Conservation (phyloP, 768 basidiomycete genomes). For the Hericium alpestre region DNA sequence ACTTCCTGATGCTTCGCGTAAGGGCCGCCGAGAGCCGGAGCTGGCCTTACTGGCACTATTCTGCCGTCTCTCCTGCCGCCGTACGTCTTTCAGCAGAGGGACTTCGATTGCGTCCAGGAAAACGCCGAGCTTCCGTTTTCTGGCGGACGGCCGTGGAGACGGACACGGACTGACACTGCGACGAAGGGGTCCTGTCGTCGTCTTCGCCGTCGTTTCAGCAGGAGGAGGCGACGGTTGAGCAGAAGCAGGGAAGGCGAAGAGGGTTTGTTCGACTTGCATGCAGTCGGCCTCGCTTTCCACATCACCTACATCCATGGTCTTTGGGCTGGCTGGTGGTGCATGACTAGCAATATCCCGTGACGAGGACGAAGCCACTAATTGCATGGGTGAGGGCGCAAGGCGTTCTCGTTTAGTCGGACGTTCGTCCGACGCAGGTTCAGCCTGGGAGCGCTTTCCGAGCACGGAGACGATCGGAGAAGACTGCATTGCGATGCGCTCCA, state of each 20-base stretch:
- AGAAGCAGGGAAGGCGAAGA: background rate
- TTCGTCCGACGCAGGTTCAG: slow-evolving; percentile 22
- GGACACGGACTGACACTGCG: slow-evolving; percentile 54
- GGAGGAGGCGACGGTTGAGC: background rate
- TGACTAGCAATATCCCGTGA: background rate
- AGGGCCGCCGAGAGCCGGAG: background rate
- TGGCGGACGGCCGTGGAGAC: slow-evolving; percentile 22
- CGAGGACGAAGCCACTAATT: no score
- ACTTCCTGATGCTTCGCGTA: slow-evolving; percentile 4
- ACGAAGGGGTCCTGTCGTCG: slow-evolving; percentile 34
- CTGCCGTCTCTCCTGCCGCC: slow-evolving; percentile 14
- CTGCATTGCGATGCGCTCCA: slow-evolving; percentile 33
- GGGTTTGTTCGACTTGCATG: background rate
- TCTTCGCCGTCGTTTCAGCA: background rate
- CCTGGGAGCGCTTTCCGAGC: slow-evolving; percentile 36
- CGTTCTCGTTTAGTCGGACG: slow-evolving; percentile 5
- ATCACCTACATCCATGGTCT: background rate
- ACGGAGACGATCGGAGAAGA: slow-evolving; percentile 24
- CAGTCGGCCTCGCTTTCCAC: background rate
- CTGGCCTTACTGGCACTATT: background rate
- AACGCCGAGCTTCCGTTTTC: slow-evolving; percentile 31
- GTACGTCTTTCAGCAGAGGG: slow-evolving; percentile 25
- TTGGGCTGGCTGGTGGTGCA: background rate
- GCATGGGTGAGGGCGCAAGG: background rate
- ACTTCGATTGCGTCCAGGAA: slow-evolving; percentile 45